Evolutionary conservation across 306 rosid species (phyloP).

Genomic region (Styphnolobium japonicum): DNA sequence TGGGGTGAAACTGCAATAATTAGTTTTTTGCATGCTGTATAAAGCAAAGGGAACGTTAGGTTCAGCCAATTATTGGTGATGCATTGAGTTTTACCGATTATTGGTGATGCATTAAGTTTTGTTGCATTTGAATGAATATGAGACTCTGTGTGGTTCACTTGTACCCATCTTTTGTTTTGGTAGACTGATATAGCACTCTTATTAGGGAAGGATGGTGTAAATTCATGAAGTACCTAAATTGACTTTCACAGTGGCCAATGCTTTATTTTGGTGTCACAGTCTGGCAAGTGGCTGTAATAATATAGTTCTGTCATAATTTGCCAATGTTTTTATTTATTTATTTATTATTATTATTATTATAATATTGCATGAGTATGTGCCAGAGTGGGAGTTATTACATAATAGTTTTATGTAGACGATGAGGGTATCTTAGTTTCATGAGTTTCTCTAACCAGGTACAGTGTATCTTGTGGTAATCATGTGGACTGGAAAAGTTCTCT

Average conservation of each 20-base stretch:
- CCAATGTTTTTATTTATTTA: not conserved
- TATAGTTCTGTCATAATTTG: not conserved
- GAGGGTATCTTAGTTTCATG: not conserved
- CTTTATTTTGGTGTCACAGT: not conserved
- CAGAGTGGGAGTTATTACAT: not conserved
- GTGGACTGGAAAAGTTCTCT: not conserved
- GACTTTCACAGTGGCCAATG: not conserved
- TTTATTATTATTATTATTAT: no score
- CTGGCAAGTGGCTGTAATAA: not conserved
- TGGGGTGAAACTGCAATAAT: not conserved
- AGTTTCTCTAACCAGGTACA: not conserved
- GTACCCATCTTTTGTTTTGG: not conserved
- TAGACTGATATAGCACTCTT: not conserved
- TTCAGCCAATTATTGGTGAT: not conserved
- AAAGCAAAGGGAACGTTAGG: not conserved
- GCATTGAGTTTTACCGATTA: no score
- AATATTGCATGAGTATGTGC: not conserved
- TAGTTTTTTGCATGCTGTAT: not conserved
- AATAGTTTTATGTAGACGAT: not conserved
- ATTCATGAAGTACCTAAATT: not conserved
- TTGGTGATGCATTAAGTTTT: not conserved
- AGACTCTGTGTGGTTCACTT: not conserved
- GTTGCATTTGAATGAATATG: slow-evolving; percentile 9
- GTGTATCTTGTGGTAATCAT: not conserved
- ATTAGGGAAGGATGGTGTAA: not conserved